Conservation (phyloP, 2,329 filamentous ascomycete genomes). For the Diatrype stigma region DNA sequence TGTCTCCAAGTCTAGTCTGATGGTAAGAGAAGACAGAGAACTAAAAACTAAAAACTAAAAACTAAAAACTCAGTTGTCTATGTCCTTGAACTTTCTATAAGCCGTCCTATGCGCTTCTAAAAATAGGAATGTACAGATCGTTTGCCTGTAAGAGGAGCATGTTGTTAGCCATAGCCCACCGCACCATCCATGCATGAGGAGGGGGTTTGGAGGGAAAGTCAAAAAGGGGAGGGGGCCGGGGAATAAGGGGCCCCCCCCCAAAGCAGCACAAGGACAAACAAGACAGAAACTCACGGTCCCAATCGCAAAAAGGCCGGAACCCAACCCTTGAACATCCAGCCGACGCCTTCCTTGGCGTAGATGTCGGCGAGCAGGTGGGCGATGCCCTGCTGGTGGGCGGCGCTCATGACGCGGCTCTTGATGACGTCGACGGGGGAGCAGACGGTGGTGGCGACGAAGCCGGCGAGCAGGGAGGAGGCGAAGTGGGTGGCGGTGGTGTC, state of each 20-base stretch:
- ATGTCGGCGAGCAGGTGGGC: slow-evolving; percentile 60
- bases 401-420: slow-evolving; percentile 84
- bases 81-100: slow-evolving; percentile 55
- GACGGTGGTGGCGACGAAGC: slow-evolving; percentile 78
- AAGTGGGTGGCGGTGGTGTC: slow-evolving; percentile 77
- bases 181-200: too few relatives aligned
- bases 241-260: too few relatives aligned
- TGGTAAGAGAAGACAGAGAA: neutral
- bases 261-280: too few relatives aligned
- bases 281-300: slow-evolving; percentile 50
- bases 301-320: slow-evolving; percentile 68
- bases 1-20: neutral
- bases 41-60: too few relatives aligned
- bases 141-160: slow-evolving; percentile 53
- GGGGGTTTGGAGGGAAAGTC: neutral
- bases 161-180: neutral
- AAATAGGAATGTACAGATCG: slow-evolving; percentile 82
- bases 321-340: slow-evolving; percentile 90
- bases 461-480: slow-evolving; percentile 70
- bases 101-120: slow-evolving; percentile 80
- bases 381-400: slow-evolving; percentile 49
- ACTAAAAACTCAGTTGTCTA: slow-evolving; percentile 24
- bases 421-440: slow-evolving; percentile 85
- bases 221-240: neutral
- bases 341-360: slow-evolving; percentile 64